A percentile compares a stretch with the other conserved stretches of the same genome.
phyloP scores from a whole-genome alignment of 208 protist genomes.

The Phytomonas sp. region DNA sequence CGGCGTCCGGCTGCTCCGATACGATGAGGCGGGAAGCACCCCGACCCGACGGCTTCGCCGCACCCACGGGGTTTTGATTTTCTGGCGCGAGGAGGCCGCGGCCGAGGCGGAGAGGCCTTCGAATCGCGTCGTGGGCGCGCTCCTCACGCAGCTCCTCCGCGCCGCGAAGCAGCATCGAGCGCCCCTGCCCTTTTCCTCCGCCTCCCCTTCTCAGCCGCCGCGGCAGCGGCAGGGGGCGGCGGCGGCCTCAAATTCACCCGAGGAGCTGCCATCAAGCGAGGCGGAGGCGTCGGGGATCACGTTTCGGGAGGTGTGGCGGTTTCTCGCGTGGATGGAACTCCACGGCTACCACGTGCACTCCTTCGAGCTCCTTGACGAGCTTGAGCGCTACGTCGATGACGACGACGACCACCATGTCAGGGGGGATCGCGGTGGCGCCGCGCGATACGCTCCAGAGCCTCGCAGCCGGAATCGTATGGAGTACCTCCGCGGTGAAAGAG shows the following conservation, averaged over 20 bases:
- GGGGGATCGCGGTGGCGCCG: no score
- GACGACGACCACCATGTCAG: neutral
- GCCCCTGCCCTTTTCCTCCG: neutral
- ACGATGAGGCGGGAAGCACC: constrained; percentile 15
- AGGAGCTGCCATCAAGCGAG: neutral
- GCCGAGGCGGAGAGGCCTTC: neutral
- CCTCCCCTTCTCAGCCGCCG: neutral
- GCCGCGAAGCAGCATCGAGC: neutral
- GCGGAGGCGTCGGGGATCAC: constrained; percentile 2
- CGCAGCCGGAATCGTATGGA: constrained; percentile 30
- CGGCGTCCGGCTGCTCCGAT: constrained; percentile 25
- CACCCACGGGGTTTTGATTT: constrained; percentile 14
- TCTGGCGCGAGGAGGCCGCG: constrained; percentile 18
- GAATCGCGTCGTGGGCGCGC: no score
- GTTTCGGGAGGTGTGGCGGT: constrained; percentile 34
- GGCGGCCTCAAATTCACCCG: neutral
- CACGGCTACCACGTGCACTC: constrained; percentile 42
- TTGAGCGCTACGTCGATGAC: neutral
- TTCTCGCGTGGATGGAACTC: constrained; percentile 63
- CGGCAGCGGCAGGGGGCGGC: neutral
- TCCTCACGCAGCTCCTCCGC: constrained; percentile 5
- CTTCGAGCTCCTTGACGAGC: constrained; percentile 24
- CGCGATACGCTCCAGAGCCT: constrained; percentile 13
- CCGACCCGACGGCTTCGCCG: constrained; percentile 17
- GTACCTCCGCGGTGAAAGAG: constrained; percentile 27